These are phyloP conservation scores for Capronia americana DNA, from an alignment of 2,329 filamentous ascomycete species.

Conservation along the genomic window DNA sequence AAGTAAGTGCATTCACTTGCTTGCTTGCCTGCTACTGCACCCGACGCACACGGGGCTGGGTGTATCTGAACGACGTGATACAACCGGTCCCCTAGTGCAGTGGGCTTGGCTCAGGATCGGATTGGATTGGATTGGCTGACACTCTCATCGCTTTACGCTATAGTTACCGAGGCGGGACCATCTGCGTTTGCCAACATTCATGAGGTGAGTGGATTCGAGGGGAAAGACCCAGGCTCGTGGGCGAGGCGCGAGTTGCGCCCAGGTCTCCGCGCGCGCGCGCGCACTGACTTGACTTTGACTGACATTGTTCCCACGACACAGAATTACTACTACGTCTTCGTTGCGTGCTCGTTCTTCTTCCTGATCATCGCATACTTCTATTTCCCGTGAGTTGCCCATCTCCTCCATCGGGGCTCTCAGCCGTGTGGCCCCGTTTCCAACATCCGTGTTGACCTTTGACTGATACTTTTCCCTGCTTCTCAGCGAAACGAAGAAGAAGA, in stretches of 20 bases:
- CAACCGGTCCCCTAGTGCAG: background rate
- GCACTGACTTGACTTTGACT: background rate
- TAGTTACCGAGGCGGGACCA: conserved; percentile 59
- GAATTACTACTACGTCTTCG: conserved; percentile 68
- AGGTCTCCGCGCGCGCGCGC: no score
- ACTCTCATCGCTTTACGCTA: conserved; percentile 1
- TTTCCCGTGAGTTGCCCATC: conserved; percentile 54
- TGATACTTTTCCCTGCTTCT: background rate
- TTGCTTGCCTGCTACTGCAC: background rate
- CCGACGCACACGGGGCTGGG: background rate
- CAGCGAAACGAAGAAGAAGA: conserved; percentile 55
- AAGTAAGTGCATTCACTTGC: conserved; percentile 39
- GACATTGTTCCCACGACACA: background rate
- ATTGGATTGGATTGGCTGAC: background rate
- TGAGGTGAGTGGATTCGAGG: conserved; percentile 43
- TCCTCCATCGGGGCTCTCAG: background rate
- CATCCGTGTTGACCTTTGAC: background rate
- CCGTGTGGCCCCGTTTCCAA: background rate
- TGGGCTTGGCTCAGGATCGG: background rate
- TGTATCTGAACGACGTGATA: background rate
- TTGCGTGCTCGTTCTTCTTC: conserved; percentile 60
- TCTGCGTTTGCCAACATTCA: conserved; percentile 63
- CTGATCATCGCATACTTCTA: conserved; percentile 60
- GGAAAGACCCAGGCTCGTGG: background rate
- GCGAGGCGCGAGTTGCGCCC: background rate